A percentile compares a stretch with the other conserved stretches of the same genome.
These are phyloP conservation scores for Globisporangium perplexum DNA, from an alignment of 352 stramenopile genomes.

Conservation along the genomic window DNA sequence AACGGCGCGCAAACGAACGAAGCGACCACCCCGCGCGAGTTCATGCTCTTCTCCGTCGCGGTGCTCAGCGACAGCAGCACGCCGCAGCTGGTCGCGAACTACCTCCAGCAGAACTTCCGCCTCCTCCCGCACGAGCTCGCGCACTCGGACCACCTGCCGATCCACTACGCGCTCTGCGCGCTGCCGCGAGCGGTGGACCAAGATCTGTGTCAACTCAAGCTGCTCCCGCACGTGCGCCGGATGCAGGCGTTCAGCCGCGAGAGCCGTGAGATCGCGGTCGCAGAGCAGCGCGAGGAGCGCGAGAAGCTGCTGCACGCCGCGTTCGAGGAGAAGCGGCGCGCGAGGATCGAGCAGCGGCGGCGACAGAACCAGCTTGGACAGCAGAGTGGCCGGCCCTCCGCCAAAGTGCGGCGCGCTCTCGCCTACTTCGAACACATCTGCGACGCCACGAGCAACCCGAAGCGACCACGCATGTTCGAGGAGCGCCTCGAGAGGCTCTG, in stretches of 20 bases:
- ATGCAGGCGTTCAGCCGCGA: slow-evolving; percentile 44
- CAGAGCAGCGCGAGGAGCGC: slow-evolving; percentile 43
- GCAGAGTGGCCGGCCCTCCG: slow-evolving; percentile 23
- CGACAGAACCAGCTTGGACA: slow-evolving; percentile 27
- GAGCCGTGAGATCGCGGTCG: slow-evolving; percentile 33
- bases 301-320: slow-evolving; percentile 39
- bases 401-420: slow-evolving; percentile 50
- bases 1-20: neutral
- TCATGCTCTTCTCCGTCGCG: slow-evolving; percentile 65
- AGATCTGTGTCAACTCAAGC: slow-evolving; percentile 49
- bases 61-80: slow-evolving; percentile 52
- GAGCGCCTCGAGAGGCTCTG: slow-evolving; percentile 66
- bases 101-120: slow-evolving; percentile 70
- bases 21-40: slow-evolving; percentile 22
- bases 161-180: slow-evolving; percentile 15
- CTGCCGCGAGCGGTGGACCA: slow-evolving; percentile 33
- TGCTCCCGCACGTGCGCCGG: slow-evolving; percentile 44
- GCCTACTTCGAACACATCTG: slow-evolving; percentile 59
- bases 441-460: slow-evolving; percentile 40
- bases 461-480: slow-evolving; percentile 22
- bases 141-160: slow-evolving; percentile 18
- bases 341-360: slow-evolving; percentile 38
- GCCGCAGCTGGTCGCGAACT: slow-evolving; percentile 52
- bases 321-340: slow-evolving; percentile 48
- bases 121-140: slow-evolving; percentile 24